These are phyloP conservation scores for Tylopilus felleus DNA, from an alignment of 768 basidiomycete genomes.

Conservation along the genomic window DNA sequence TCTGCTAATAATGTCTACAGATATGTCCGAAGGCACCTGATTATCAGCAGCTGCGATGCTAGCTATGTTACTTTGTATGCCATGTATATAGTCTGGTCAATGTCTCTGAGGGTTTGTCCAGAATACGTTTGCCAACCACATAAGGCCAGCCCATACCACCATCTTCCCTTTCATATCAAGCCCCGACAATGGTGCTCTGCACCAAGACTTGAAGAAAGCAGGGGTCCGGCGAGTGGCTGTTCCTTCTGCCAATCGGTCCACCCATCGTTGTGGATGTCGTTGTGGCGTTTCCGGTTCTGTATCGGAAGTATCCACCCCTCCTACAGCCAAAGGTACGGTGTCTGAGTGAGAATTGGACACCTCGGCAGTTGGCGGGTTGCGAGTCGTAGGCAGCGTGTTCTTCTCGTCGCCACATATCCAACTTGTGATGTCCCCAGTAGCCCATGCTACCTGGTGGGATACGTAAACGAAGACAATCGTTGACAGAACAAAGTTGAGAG, in stretches of 20 bases:
- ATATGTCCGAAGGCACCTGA: neutral
- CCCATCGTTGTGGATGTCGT: constrained; percentile 43
- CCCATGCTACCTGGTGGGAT: constrained; percentile 70
- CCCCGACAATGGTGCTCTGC: constrained; percentile 29
- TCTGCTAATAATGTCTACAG: constrained; percentile 23
- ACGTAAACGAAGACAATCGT: constrained; percentile 78
- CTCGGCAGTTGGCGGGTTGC: constrained; percentile 1
- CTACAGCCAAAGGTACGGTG: constrained; percentile 7
- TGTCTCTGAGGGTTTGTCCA: constrained; percentile 41
- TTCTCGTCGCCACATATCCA: constrained; percentile 46
- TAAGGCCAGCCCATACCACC: constrained; percentile 37
- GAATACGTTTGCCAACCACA: constrained; percentile 67
- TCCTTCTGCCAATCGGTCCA: constrained; percentile 46
- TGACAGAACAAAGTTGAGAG: constrained; percentile 75
- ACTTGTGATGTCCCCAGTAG: constrained; percentile 68
- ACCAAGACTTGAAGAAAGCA: constrained; percentile 30
- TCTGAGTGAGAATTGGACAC: constrained; percentile 2
- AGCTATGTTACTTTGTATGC: constrained; percentile 1
- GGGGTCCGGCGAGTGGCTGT: constrained; percentile 19
- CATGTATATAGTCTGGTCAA: neutral
- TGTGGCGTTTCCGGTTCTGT: constrained; percentile 38
- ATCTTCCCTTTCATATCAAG: constrained; percentile 44
- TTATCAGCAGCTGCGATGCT: neutral
- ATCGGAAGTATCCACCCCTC: neutral
- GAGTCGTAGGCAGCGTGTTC: constrained; percentile 22